Base-by-base conservation (phyloP, 108 stramenopile genomes). In the Cyclotella choctawhatcheeana region DNA sequence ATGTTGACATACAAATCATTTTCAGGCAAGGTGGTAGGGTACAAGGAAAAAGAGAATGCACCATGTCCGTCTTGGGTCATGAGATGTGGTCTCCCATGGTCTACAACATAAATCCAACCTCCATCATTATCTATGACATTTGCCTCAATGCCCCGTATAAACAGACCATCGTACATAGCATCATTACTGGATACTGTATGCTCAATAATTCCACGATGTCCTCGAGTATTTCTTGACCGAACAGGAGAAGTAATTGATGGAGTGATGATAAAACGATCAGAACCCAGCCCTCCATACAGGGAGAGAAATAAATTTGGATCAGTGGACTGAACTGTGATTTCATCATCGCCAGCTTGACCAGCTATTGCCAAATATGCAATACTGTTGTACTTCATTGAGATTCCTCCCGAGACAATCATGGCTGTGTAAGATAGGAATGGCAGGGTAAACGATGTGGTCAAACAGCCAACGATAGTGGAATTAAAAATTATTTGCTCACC, bases 41-140 rank as follows among this genome's bases (percentile, higher is more conserved):
- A 80, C 27, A 80, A 47, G n/a, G 24, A 59, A 29, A 74, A 80
- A 29, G 37, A 56, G 40, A 80, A 80, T n/a, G 7, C 26, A 24
- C 66, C 73, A 1, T 37, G 13, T 17, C 43, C 55, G 48, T 80
- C 79, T 48, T 80, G 73, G 14, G 44, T 45, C 67, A 80, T 58
- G 16, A 80, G 71, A 31, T 80, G 73, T n/a, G 69, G 27, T 0
- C 51, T 67, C 30, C 33, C 72, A 44, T 47, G 31, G 20, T 80
- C 73, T 17, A 69, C 67, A 7, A 69, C 44, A 18, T 43, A 67
- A 14, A 74, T 34, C 50, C 67, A 80, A 26, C 65, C 64, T 34
- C 73, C 73, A 60, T 80, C 79, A 54, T 80, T 80, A 43, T 80
- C 79, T 13, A 69, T 34, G 3, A 80, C 67, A 61, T 80, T 58